Evolutionary conservation across 2,329 filamentous ascomycete species (phyloP).

Genomic region (Nothopassalora personata): DNA sequence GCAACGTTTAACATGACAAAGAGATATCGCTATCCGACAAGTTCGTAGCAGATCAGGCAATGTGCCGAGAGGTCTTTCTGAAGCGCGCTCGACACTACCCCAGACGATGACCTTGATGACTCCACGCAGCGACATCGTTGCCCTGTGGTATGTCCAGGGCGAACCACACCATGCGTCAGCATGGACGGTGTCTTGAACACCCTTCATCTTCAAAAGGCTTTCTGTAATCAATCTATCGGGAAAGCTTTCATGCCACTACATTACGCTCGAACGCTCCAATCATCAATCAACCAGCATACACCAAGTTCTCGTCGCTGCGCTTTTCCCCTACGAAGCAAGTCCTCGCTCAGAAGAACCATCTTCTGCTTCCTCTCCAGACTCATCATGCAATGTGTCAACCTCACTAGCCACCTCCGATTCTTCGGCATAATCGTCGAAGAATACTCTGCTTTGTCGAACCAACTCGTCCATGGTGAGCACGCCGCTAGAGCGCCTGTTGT

Average conservation of each 20-base stretch:
- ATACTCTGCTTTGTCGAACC: slow-evolving; percentile 42
- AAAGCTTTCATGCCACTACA: neutral
- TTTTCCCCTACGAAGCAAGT: neutral
- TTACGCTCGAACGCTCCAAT: neutral
- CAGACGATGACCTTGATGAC: too few species aligned
- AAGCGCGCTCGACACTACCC: too few species aligned
- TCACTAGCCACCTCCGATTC: slow-evolving; percentile 11
- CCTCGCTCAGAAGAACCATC: neutral
- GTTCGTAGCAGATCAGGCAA: neutral
- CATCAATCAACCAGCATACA: neutral
- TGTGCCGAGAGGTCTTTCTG: neutral
- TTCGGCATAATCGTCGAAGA: slow-evolving; percentile 42
- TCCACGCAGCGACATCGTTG: too few species aligned
- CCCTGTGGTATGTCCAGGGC: too few species aligned
- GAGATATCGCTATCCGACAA: too few species aligned
- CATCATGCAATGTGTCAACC: slow-evolving; percentile 5
- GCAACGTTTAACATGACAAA: neutral
- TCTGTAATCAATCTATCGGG: neutral
- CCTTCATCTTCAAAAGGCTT: neutral
- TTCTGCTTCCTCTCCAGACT: slow-evolving; percentile 8
- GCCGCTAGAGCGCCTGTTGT: slow-evolving; percentile 27
- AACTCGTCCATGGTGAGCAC: slow-evolving; percentile 39
- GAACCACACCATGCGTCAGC: too few species aligned
- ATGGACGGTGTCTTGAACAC: neutral
- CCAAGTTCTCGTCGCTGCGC: neutral